These are phyloP conservation scores for Russula olivacea DNA, from an alignment of 768 basidiomycete species.

Conservation along the genomic window DNA sequence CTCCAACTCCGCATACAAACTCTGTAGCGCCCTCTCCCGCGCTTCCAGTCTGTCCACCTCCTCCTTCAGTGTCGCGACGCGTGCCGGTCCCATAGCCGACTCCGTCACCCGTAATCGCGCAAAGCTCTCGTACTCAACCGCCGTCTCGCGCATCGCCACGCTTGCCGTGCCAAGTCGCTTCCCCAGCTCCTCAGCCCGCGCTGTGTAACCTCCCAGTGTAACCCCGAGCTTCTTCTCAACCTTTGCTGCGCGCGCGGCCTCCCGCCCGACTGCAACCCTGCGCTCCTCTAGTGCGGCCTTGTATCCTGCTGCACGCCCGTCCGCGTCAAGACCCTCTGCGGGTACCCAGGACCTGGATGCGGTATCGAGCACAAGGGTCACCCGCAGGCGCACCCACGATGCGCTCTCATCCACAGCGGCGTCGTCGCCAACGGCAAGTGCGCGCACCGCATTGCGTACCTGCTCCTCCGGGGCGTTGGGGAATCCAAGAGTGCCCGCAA, in stretches of 20 bases:
- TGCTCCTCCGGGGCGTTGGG: slow-evolving; percentile 76
- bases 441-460: slow-evolving; percentile 67
- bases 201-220: slow-evolving; percentile 86
- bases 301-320: slow-evolving; percentile 61
- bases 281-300: slow-evolving; percentile 51
- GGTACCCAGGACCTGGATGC: slow-evolving; percentile 61
- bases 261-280: slow-evolving; percentile 68
- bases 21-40: slow-evolving; percentile 74
- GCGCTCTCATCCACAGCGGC: slow-evolving; percentile 54
- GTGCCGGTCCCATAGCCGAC: slow-evolving; percentile 64
- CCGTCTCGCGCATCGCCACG: slow-evolving; percentile 57
- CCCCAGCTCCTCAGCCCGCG: slow-evolving; percentile 58
- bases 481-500: slow-evolving; percentile 76
- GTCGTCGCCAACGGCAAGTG: slow-evolving; percentile 44
- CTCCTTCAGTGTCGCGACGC: slow-evolving; percentile 73
- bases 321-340: slow-evolving; percentile 47
- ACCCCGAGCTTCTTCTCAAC: slow-evolving; percentile 86
- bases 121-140: slow-evolving; percentile 78
- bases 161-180: slow-evolving; percentile 63
- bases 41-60: slow-evolving; percentile 79
- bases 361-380: slow-evolving; percentile 58
- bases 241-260: slow-evolving; percentile 77
- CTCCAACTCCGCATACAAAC: slow-evolving; percentile 77
- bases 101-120: slow-evolving; percentile 67
- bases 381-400: slow-evolving; percentile 70